Percentiles rank a stretch among this genome's conserved stretches.
Conservation (phyloP, 1,139 yeast genomes). For the Groenewaldozyma auringiensis region DNA sequence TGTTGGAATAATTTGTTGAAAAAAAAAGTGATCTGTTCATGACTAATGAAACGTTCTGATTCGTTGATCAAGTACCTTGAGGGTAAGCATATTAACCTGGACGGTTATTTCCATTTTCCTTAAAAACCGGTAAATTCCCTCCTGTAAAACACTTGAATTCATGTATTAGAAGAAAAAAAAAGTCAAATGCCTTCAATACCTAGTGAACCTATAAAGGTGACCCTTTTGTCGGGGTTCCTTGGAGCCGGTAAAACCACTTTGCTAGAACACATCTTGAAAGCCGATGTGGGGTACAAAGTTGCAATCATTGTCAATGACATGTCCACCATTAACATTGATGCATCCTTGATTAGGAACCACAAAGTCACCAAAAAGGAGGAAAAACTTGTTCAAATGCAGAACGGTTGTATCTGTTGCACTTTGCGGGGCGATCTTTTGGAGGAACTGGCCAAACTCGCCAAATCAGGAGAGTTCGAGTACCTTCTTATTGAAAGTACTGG, state of each 20-base stretch:
- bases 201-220: constrained; percentile 31
- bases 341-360: constrained; percentile 35
- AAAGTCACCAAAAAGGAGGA: constrained; percentile 38
- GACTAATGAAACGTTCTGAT: neutral
- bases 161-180: neutral
- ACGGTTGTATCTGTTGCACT: constrained; percentile 45
- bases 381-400: constrained; percentile 39
- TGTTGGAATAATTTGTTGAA: too few relatives aligned
- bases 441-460: constrained; percentile 35
- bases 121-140: neutral
- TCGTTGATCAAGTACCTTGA: neutral
- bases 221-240: constrained; percentile 39
- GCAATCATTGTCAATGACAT: constrained; percentile 43
- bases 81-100: neutral
- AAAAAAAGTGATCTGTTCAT: too few relatives aligned
- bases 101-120: neutral
- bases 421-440: constrained; percentile 41
- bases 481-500: constrained; percentile 42
- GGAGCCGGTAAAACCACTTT: constrained; percentile 44
- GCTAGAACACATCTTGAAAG: constrained; percentile 36
- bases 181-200: neutral
- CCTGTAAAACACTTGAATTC: neutral
- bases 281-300: constrained; percentile 35
- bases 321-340: constrained; percentile 35
- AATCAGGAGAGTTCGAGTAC: constrained; percentile 34